Evolutionary conservation across 139 green algal genomes (phyloP), one percentile per base, ranked within the genome.

Genomic region (Volvox africanus): DNA sequence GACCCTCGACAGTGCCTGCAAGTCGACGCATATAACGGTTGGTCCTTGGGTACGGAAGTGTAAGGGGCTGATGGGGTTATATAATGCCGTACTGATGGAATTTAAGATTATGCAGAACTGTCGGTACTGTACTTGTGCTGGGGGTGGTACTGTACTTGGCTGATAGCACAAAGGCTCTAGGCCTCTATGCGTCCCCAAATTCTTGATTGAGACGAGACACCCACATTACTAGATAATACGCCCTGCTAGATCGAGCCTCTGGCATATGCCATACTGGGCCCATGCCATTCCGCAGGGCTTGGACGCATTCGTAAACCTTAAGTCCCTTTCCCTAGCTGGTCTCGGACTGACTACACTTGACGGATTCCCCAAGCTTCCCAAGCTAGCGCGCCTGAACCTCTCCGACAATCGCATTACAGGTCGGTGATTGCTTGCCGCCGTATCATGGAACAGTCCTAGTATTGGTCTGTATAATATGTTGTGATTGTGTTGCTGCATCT

Each of bases 361-460:
- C 61, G 87, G 87, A 30, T 91, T 91, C 24, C 87, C 87, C 26
- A 79, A 86, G 87, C 87, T 91, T 2, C 87, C 87, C 21, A 86
- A 91, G 32, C 61, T 91, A 55, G 76, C 20, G 33, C 75, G 24
- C 61, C 76, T 91, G 13, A 86, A 21, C 13, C 87, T 91, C 61
- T 68, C 61, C 1, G 87, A 91, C 44, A 91, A 91, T 75, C 75
- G 76, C 76, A 91, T 91, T 35, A 50, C 85, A 82, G 85, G 85
- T 89, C 36, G 36, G 78, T 84, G 17, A 1, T 28, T 37, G 78
- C 76, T 36, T 35, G 73, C 73, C 2, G 24, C 73, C 35, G 73
- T 80, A 33, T 9, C 24, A 55, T 55, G 9, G 44, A 55, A 55
- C 44, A 5, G 44, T 55, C 44, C 9, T 55, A 55, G 9, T 9